Evolutionary conservation across 495 filamentous ascomycete species (phyloP), one percentile per base, ranked within the genome.

Genomic region (Aspergillus sparsus): DNA sequence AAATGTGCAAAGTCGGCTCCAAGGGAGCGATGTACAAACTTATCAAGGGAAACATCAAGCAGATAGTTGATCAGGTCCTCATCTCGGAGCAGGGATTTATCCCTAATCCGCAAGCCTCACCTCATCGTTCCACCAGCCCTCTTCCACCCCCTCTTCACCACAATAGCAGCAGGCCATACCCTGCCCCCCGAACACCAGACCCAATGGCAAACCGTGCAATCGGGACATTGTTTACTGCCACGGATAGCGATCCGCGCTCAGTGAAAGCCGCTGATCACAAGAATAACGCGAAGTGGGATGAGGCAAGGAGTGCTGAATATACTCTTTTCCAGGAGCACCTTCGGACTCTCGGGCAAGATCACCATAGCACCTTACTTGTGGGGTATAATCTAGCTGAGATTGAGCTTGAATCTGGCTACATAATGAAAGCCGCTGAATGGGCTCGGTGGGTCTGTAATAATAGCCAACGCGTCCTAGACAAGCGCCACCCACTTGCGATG

Each of bases 21-120:
- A 65, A 69, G 7, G 74, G 74, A 0, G 67, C 74, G 3, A 73
- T 74, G 70, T 76, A 76, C 49, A 67, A 63, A n/a, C 56, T 76
- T 3, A 74, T 76, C 55, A 69, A 70, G 37, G 74, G 74, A 5
- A 76, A 76, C 37, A 73, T 74, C 61, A 76, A 74, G 42, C 71
- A 73, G 5, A 63, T 76, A 32, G 68, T 71, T 36, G 72, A 74
- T 18, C 71, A 74, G 47, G 68, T 73, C 8, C 60, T 76, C 7
- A 50, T 71, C 32, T 52, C 70, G 0, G 70, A 76, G 15, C 71
- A 74, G 12, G 72, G 74, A 7, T 76, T 69, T 35, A 66, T 76
- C 44, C 70, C 74, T 4, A 67, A 68, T 39, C 66, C 66, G 13
- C 49, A 64, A 6, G 27, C 64, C 2, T 49, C 62, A n/a, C 56